phyloP scores from a whole-genome alignment of 2,329 filamentous ascomycete species.

The Curvularia sp. region DNA sequence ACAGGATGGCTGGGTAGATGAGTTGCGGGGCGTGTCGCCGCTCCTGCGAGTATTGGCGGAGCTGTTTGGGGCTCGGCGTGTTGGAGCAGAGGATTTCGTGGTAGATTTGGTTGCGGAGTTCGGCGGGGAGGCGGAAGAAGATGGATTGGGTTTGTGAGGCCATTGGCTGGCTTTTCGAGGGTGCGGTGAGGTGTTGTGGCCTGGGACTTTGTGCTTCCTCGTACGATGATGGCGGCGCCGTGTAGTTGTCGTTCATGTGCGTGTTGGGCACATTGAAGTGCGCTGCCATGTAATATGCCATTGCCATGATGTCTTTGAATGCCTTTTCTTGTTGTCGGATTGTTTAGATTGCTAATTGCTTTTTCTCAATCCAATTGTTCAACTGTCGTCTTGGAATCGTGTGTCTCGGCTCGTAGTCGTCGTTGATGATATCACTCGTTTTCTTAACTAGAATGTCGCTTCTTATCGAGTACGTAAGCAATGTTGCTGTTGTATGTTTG shows the following conservation, averaged over 20 bases:
- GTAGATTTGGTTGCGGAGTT: constrained; percentile 68
- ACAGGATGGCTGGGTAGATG: constrained; percentile 53
- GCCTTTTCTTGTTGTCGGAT: background rate
- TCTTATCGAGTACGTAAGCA: background rate
- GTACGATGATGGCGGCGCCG: background rate
- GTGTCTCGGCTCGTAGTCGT: background rate
- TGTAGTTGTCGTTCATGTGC: background rate
- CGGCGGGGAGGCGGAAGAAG: constrained; percentile 62
- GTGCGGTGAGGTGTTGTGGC: background rate
- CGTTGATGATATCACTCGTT: constrained; percentile 1
- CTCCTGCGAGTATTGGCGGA: constrained; percentile 9
- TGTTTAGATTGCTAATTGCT: background rate
- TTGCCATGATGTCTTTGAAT: constrained; percentile 18
- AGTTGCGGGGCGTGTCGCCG: constrained; percentile 14
- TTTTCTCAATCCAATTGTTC: background rate
- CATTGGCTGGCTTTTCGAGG: constrained; percentile 13
- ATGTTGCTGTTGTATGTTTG: background rate
- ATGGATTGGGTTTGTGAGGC: constrained; percentile 24
- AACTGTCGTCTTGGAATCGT: background rate
- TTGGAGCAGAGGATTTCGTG: constrained; percentile 46
- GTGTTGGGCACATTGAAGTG: constrained; percentile 27
- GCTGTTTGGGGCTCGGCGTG: constrained; percentile 17
- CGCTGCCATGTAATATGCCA: constrained; percentile 31
- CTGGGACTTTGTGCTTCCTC: background rate
- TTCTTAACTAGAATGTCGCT: constrained; percentile 1